A percentile compares a stretch with the other conserved stretches of the same genome.
Conservation (phyloP, 108 stramenopile species). For the Chaetoceros muelleri region DNA sequence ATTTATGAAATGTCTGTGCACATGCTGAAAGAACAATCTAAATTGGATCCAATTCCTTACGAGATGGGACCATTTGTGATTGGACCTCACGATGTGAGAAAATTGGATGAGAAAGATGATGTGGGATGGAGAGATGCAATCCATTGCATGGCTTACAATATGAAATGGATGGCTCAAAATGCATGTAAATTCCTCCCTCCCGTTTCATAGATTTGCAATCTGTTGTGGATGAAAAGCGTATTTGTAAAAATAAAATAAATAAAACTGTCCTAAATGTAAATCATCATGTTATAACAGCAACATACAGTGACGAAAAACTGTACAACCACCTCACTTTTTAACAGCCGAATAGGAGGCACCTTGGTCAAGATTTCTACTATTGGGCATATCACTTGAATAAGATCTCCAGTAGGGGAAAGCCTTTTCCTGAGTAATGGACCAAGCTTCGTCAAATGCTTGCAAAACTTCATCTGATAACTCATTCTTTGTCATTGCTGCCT, state of each 20-base stretch:
- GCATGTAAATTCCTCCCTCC: conserved; percentile 7
- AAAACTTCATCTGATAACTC: conserved; percentile 28
- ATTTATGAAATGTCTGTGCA: not conserved
- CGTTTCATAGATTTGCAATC: no score
- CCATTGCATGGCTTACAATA: conserved; percentile 35
- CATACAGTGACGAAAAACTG: no score
- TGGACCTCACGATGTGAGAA: conserved; percentile 22
- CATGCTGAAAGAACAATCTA: not conserved
- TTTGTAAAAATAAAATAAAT: no score
- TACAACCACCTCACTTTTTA: no score
- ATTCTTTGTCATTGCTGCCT: conserved; percentile 16
- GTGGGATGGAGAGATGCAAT: conserved; percentile 37
- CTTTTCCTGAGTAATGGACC: conserved; percentile 45
- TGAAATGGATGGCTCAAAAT: conserved; percentile 35
- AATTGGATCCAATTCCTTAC: conserved; percentile 20
- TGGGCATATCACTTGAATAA: conserved; percentile 76
- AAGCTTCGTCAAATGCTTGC: conserved; percentile 60
- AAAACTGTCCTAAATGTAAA: no score
- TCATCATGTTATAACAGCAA: no score
- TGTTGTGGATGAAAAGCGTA: no score
- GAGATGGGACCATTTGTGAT: conserved; percentile 22
- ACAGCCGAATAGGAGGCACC: conserved; percentile 67
- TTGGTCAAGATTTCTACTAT: conserved; percentile 53
- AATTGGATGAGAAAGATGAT: conserved; percentile 25
- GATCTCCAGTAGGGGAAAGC: conserved; percentile 84